Evolutionary conservation across 805 yeast genomes (phyloP).

Genomic region (Monosporozyma servazzii): DNA sequence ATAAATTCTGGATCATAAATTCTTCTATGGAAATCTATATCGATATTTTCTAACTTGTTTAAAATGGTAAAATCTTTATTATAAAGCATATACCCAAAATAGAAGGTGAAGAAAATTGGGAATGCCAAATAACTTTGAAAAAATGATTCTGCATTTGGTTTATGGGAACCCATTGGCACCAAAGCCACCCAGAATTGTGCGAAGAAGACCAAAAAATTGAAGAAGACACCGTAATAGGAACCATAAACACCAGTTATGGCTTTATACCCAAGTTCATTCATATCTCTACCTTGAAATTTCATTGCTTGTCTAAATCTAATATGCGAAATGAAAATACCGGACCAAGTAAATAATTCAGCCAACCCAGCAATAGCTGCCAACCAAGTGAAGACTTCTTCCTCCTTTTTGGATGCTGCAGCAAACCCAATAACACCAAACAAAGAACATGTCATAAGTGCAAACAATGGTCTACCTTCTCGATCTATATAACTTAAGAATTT

Average conservation of each 20-base stretch:
- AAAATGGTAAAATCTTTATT: constrained; percentile 30
- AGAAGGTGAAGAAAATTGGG: constrained; percentile 36
- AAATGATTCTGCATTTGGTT: constrained; percentile 34
- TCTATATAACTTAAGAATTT: constrained; percentile 43
- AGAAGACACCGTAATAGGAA: constrained; percentile 40
- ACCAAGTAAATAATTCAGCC: constrained; percentile 53
- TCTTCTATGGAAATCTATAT: constrained; percentile 38
- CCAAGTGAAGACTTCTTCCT: constrained; percentile 52
- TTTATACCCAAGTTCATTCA: constrained; percentile 40
- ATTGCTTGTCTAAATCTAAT: constrained; percentile 48
- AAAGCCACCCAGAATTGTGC: constrained; percentile 61
- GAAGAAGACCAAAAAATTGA: constrained; percentile 41
- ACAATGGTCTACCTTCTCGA: constrained; percentile 50
- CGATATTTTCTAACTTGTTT: constrained; percentile 33
- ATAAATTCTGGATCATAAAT: constrained; percentile 32
- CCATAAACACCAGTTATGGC: constrained; percentile 43
- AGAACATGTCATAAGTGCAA: constrained; percentile 43
- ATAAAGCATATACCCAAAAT: constrained; percentile 43
- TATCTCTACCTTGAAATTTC: constrained; percentile 39
- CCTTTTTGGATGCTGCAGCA: constrained; percentile 45
- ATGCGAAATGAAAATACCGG: constrained; percentile 43
- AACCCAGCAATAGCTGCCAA: constrained; percentile 52
- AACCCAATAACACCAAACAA: constrained; percentile 52
- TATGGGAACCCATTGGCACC: constrained; percentile 39
- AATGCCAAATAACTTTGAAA: constrained; percentile 48